Evolutionary conservation across 257 asterid species (phyloP).

Genomic region (Paraleonurus japonicus): DNA sequence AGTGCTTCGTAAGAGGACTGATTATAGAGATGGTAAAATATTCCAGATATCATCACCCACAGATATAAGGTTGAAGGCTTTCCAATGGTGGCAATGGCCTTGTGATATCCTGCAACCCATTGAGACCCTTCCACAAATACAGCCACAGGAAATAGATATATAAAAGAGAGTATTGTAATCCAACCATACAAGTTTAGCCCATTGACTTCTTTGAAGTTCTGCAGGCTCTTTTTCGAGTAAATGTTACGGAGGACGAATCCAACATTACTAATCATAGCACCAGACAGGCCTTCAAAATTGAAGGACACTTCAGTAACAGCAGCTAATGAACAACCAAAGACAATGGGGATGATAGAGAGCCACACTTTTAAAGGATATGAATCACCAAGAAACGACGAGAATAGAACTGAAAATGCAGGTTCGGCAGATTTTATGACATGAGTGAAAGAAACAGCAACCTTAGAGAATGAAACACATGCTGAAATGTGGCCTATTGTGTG

Average conservation of each 20-base stretch:
- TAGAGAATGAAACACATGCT: slow-evolving; percentile 95
- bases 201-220: slow-evolving; percentile 78
- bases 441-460: slow-evolving; percentile 95
- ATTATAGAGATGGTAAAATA: slow-evolving; percentile 85
- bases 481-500: slow-evolving; percentile 95
- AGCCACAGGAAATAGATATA: slow-evolving; percentile 85
- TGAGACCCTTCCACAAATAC: slow-evolving; percentile 90
- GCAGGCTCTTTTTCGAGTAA: slow-evolving; percentile 86
- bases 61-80: slow-evolving; percentile 59
- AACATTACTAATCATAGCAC: slow-evolving; percentile 89
- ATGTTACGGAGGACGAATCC: slow-evolving; percentile 89
- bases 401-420: slow-evolving; percentile 87
- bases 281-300: slow-evolving; percentile 74
- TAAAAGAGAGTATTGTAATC: slow-evolving; percentile 71
- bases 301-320: slow-evolving; percentile 94
- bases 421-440: slow-evolving; percentile 97
- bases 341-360: slow-evolving; percentile 90
- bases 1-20: slow-evolving; percentile 95
- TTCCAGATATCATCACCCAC: slow-evolving; percentile 84
- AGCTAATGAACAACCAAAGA: slow-evolving; percentile 95
- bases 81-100: slow-evolving; percentile 63
- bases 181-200: slow-evolving; percentile 92
- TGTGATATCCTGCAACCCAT: slow-evolving; percentile 84
- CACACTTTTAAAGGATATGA: slow-evolving; percentile 76
- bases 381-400: slow-evolving; percentile 80